These are phyloP conservation scores for Pseudogymnoascus sp. DNA, from an alignment of 2,329 filamentous ascomycete species.

Conservation along the genomic window DNA sequence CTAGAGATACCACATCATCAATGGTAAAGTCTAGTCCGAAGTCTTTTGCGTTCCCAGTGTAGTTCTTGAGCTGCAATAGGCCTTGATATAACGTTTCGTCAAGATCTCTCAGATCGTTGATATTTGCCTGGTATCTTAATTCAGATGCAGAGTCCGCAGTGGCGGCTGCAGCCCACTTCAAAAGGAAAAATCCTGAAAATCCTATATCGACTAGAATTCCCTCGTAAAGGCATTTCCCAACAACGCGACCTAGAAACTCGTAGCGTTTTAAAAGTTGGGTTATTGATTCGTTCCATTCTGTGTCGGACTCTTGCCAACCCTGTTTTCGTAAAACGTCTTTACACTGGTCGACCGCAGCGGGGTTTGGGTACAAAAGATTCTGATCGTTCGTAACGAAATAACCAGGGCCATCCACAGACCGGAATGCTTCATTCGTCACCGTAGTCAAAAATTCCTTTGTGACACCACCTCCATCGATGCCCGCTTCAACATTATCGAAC, in stretches of 20 bases:
- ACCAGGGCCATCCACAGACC: slow-evolving; percentile 44
- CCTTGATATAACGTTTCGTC: slow-evolving; percentile 88
- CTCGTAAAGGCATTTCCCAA: slow-evolving; percentile 96
- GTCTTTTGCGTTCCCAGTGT: slow-evolving; percentile 69
- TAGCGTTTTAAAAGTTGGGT: slow-evolving; percentile 62
- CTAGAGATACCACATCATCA: slow-evolving; percentile 54
- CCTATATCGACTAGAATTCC: slow-evolving; percentile 88
- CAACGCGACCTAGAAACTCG: slow-evolving; percentile 85
- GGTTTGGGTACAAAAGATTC: slow-evolving; percentile 83
- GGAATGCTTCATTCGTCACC: slow-evolving; percentile 78
- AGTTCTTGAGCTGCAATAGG: slow-evolving; percentile 75
- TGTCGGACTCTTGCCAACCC: slow-evolving; percentile 44
- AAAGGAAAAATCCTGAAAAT: slow-evolving; percentile 91
- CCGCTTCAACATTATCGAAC: slow-evolving; percentile 78
- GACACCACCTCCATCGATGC: slow-evolving; percentile 93
- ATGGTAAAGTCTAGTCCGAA: slow-evolving; percentile 85
- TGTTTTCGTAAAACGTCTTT: slow-evolving; percentile 47
- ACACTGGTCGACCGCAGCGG: slow-evolving; percentile 62
- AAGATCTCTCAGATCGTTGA: slow-evolving; percentile 89
- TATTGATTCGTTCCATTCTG: slow-evolving; percentile 50
- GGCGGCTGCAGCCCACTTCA: slow-evolving; percentile 83
- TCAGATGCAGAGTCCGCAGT: slow-evolving; percentile 55
- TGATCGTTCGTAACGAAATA: slow-evolving; percentile 73
- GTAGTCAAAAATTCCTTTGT: slow-evolving; percentile 95
- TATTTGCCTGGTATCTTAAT: slow-evolving; percentile 74